Evolutionary conservation across 257 asterid species (phyloP).

Genomic region (Forsythia suspensa): DNA sequence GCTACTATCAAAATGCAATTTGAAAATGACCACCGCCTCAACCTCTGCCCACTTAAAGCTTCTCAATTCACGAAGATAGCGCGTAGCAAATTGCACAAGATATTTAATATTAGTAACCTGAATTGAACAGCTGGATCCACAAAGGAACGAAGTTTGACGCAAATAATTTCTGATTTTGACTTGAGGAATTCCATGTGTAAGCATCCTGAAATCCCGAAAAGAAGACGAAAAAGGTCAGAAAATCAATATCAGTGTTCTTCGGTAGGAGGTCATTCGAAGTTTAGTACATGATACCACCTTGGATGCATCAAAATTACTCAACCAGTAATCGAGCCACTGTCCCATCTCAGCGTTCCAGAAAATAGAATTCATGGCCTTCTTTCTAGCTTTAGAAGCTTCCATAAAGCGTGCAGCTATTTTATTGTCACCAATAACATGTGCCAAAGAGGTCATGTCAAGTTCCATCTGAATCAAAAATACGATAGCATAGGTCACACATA

Average conservation of each 20-base stretch:
- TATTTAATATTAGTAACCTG: slow-evolving; percentile 49
- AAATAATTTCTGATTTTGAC: slow-evolving; percentile 57
- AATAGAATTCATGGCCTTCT: slow-evolving; percentile 62
- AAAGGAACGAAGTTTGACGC: slow-evolving; percentile 84
- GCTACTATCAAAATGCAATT: neutral
- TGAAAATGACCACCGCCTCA: neutral
- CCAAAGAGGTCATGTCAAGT: slow-evolving; percentile 66
- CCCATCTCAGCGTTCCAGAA: slow-evolving; percentile 70
- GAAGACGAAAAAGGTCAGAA: slow-evolving; percentile 3
- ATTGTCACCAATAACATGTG: slow-evolving; percentile 53
- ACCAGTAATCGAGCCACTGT: slow-evolving; percentile 96
- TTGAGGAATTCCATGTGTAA: slow-evolving; percentile 55
- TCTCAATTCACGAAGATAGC: neutral
- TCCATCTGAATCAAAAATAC: slow-evolving; percentile 64
- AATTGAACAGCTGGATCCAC: slow-evolving; percentile 61
- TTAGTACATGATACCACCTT: slow-evolving; percentile 33
- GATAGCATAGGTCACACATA: neutral
- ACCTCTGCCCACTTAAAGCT: neutral
- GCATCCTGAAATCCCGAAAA: slow-evolving; percentile 38
- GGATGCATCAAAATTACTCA: slow-evolving; percentile 28
- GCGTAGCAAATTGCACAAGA: neutral
- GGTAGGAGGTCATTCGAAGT: neutral
- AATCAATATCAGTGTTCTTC: neutral
- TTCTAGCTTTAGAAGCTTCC: slow-evolving; percentile 59
- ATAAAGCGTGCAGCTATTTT: slow-evolving; percentile 32